Base-by-base conservation (phyloP, 73 alveolate genomes). In the Durusdinium trenchii region DNA sequence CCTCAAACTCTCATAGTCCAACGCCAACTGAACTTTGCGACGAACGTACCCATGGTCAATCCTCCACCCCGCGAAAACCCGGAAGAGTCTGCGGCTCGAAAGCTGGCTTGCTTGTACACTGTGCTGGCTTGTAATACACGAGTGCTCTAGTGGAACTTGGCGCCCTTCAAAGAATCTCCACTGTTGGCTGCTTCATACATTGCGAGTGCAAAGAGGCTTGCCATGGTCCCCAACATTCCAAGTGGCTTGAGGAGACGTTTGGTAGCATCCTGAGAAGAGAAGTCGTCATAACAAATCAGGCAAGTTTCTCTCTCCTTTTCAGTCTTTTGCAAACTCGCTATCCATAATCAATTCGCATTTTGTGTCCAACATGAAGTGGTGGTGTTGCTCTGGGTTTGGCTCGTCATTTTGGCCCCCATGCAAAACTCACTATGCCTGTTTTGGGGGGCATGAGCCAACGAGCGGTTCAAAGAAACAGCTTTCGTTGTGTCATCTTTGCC, bases 31-130 rank as follows among this genome's bases (percentile, higher is more conserved):
- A 36, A 67, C 96, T 0, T 52, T 57, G 46, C 96, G 1, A 43
- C 32, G 57, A 46, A 32, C 67, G 57, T 46, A 67, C 10, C 69
- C 96, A 0, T 51, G 32, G 18, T 90, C 96, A 20, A 90, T 46
- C 2, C 96, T 69, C 96, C 96, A 90, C 0, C 96, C 96, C 20
- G 57, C 48, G 67, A 90, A 64, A 4, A 90, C n/a, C n/a, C 47
- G 86, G n/a, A n/a, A n/a, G n/a, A n/a, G n/a, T n/a, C n/a, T n/a
- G n/a, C n/a, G n/a, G n/a, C n/a, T n/a, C n/a, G n/a, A n/a, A n/a
- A n/a, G n/a, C n/a, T n/a, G n/a, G n/a, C n/a, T n/a, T n/a, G n/a
- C 45, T 52, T 40, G 57, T 87, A 51, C 62, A 85, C 6, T 60
- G 45, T 1, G 95, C 64, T 1, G 95, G 95, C 62, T 86, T 86